phyloP scores from a whole-genome alignment of 202 grass and related monocot genomes.

The Dendrocalamus latiflorus region DNA sequence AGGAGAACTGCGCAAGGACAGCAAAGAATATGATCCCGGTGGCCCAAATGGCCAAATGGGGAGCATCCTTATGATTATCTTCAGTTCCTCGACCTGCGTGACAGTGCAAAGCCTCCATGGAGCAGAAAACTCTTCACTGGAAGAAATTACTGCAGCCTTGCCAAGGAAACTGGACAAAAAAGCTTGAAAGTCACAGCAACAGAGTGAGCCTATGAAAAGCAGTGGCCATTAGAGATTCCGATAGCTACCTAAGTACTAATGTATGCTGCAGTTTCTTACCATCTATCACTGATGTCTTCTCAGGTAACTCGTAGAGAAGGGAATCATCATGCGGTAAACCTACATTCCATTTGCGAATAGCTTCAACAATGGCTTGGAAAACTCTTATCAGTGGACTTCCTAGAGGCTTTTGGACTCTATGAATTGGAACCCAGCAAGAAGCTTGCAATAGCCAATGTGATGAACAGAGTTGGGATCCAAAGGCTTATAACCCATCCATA shows the following conservation, averaged over 20 bases:
- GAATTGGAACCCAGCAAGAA: too few relatives aligned
- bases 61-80: constrained; percentile 57
- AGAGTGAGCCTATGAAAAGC: neutral
- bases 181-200: neutral
- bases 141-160: constrained; percentile 44
- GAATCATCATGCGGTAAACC: too few relatives aligned
- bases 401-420: constrained; percentile 46
- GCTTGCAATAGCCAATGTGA: constrained; percentile 45
- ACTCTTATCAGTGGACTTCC: constrained; percentile 52
- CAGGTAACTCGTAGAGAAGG: constrained; percentile 37
- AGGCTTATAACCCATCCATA: constrained; percentile 54
- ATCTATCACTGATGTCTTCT: constrained; percentile 18
- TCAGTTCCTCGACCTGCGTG: constrained; percentile 59
- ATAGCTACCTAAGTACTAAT: constrained; percentile 23
- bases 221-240: neutral
- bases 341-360: constrained; percentile 39
- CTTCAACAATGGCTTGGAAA: constrained; percentile 45
- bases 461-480: constrained; percentile 49
- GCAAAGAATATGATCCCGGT: constrained; percentile 53
- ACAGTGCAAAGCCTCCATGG: constrained; percentile 53
- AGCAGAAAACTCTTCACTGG: constrained; percentile 8
- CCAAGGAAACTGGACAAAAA: constrained; percentile 40
- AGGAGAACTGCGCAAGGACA: constrained; percentile 68
- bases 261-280: constrained; percentile 39
- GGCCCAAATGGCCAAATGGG: constrained; percentile 64